Percentiles rank a stretch among this genome's conserved stretches.
Evolutionary conservation across 331 rosid species (phyloP).

Genomic region (Spiraea crenata): DNA sequence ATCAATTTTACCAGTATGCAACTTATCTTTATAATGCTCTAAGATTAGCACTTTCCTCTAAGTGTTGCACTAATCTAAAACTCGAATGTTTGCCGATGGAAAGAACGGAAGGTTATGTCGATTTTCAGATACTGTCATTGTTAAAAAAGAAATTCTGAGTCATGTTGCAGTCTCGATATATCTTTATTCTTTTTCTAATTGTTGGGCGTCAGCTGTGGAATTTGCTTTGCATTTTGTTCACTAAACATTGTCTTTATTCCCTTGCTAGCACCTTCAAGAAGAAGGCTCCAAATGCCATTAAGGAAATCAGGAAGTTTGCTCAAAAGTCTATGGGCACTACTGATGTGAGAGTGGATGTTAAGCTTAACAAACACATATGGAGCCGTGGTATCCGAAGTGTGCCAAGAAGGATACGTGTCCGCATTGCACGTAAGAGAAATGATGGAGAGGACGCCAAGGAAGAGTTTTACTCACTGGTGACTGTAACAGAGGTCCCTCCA

Average conservation of each 20-base stretch:
- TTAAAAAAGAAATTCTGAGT: not conserved
- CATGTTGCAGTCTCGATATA: not conserved
- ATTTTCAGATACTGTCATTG: not conserved
- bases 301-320: slow-evolving; percentile 31
- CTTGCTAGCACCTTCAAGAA: slow-evolving; percentile 30
- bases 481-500: slow-evolving; percentile 27
- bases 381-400: slow-evolving; percentile 33
- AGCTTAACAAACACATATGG: slow-evolving; percentile 34
- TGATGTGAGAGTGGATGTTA: slow-evolving; percentile 31
- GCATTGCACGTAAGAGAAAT: slow-evolving; percentile 27
- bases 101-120: not conserved
- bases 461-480: slow-evolving; percentile 32
- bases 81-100: not conserved
- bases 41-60: not conserved
- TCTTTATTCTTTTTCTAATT: not conserved
- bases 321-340: slow-evolving; percentile 28
- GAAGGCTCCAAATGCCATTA: slow-evolving; percentile 33
- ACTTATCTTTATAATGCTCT: too few relatives aligned
- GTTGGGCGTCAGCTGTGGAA: not conserved
- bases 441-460: slow-evolving; percentile 34
- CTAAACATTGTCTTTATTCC: not conserved
- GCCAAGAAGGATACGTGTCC: slow-evolving; percentile 27
- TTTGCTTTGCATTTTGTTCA: not conserved
- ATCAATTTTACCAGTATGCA: not conserved
- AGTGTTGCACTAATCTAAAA: not conserved